Evolutionary conservation across 2,329 filamentous ascomycete species (phyloP), one percentile per base, ranked within the genome.

Genomic region (Clonostachys rhizophaga): DNA sequence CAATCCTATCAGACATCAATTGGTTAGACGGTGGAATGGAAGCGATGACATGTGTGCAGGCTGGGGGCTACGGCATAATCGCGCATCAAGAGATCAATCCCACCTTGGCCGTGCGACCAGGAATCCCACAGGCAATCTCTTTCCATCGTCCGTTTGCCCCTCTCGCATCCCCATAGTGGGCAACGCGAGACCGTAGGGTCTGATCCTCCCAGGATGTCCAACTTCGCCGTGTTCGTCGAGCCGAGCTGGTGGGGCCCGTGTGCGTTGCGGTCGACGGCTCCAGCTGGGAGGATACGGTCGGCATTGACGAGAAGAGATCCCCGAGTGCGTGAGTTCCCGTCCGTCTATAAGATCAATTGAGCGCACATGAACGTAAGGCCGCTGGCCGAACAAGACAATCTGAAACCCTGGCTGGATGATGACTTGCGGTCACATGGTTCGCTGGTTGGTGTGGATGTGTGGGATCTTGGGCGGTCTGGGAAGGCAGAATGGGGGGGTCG

Each of bases 131-230:
- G 14, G 58, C 51, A 42, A 61, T 58, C 24, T 61, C 57, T 44
- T 59, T 61, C 58, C 58, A 61, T 20, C 53, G 51, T n/a, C 58
- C 54, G 12, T 58, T 55, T 2, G 55, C 52, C 1, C 58, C 58
- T 17, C 57, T 43, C 4, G 54, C 51, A 30, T 58, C 58, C 13
- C 57, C 57, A 48, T 57, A 61, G 11, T 58, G 58, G 20, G 53
- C 54, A n/a, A 61, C 55, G 11, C 59, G 55, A 6, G 50, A 52
- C 50, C 53, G 58, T 30, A 61, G 44, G 40, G 51, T 54, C n/a
- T 56, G 52, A 52, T 61, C 58, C 44, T 61, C 58, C 35, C 52
- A 49, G 18, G 52, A 10, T 34, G 52, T 59, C 58, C 58, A 61
- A 37, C 50, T 52, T 13, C 57, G 52, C 40, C 58, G 56, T 16